These are phyloP conservation scores for Ilyonectria sp. DNA, from an alignment of 2,329 filamentous ascomycete genomes.

Conservation along the genomic window DNA sequence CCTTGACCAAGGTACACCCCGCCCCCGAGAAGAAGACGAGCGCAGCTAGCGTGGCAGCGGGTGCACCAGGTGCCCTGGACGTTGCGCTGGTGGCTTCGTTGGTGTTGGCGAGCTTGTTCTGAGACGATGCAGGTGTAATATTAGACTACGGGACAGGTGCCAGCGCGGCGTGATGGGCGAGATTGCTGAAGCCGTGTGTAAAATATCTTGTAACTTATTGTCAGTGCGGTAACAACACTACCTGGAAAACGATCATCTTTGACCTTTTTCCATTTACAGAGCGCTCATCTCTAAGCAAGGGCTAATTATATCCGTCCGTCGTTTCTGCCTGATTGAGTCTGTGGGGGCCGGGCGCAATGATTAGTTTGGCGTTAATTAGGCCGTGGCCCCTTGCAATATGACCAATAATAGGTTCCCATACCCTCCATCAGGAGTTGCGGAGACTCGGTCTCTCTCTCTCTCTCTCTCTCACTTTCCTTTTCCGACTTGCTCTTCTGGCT, in stretches of 20 bases:
- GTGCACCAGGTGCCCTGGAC: conserved; percentile 19
- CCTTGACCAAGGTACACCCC: conserved; percentile 47
- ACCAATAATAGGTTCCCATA: not conserved
- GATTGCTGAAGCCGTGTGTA: not conserved
- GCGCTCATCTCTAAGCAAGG: not conserved
- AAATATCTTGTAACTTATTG: conserved; percentile 3
- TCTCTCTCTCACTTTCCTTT: not conserved
- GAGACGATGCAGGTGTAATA: conserved; percentile 35
- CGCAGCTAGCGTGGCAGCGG: conserved; percentile 16
- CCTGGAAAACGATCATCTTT: not conserved
- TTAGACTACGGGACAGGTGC: not conserved
- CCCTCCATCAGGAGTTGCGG: not conserved
- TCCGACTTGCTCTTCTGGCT: not conserved
- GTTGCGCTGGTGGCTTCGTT: conserved; percentile 15
- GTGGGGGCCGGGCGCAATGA: conserved; percentile 14
- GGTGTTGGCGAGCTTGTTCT: conserved; percentile 40
- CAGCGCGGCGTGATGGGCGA: not conserved
- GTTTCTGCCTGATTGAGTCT: conserved; percentile 22
- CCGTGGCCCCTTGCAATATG: not conserved
- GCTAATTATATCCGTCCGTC: not conserved
- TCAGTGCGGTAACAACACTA: not conserved
- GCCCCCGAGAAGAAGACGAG: conserved; percentile 39
- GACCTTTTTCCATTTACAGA: not conserved
- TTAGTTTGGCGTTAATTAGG: not conserved
- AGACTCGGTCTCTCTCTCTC: not conserved